Percentiles rank a stretch among this genome's conserved stretches.
Evolutionary conservation across 2,329 filamentous ascomycete genomes (phyloP).

Genomic region (Periglandula ipomoeae): DNA sequence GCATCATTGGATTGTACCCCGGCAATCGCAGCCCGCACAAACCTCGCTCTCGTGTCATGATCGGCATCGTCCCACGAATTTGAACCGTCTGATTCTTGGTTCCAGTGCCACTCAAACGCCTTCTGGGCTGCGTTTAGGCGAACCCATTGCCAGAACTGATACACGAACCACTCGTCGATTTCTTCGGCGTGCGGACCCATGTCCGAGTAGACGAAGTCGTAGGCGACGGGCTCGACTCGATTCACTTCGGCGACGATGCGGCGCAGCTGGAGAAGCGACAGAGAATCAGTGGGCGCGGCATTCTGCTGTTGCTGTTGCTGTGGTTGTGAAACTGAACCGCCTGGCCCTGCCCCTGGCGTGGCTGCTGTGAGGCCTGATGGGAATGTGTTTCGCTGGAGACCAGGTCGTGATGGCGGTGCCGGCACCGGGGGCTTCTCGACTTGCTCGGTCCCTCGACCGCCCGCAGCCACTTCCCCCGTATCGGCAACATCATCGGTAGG

Average conservation of each 20-base stretch:
- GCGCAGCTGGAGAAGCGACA: slow-evolving; percentile 65
- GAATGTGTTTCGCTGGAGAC: slow-evolving; percentile 17
- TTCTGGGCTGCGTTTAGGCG: slow-evolving; percentile 67
- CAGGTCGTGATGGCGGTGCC: slow-evolving; percentile 11
- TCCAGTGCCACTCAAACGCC: slow-evolving; percentile 71
- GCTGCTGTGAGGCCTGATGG: slow-evolving; percentile 13
- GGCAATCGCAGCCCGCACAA: slow-evolving; percentile 46
- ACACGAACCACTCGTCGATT: slow-evolving; percentile 95
- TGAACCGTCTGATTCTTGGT: slow-evolving; percentile 32
- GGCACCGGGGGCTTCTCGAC: slow-evolving; percentile 22
- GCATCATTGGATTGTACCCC: slow-evolving; percentile 35
- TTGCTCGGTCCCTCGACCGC: slow-evolving; percentile 25
- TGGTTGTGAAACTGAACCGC: slow-evolving; percentile 6
- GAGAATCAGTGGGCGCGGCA: slow-evolving; percentile 51
- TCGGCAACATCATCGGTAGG: slow-evolving; percentile 31
- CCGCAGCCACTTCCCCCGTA: slow-evolving; percentile 25
- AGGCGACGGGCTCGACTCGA: slow-evolving; percentile 58
- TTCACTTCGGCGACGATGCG: slow-evolving; percentile 68
- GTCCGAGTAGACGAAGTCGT: slow-evolving; percentile 79
- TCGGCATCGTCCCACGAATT: slow-evolving; percentile 58
- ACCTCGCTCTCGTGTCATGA: slow-evolving; percentile 43
- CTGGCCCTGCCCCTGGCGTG: slow-evolving; percentile 13
- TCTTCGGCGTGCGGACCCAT: slow-evolving; percentile 71
- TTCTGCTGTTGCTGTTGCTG: slow-evolving; percentile 17
- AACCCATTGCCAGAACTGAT: slow-evolving; percentile 76